Evolutionary conservation across 345 rosid genomes (phyloP).

Genomic region (Euphorbia lathyris): DNA sequence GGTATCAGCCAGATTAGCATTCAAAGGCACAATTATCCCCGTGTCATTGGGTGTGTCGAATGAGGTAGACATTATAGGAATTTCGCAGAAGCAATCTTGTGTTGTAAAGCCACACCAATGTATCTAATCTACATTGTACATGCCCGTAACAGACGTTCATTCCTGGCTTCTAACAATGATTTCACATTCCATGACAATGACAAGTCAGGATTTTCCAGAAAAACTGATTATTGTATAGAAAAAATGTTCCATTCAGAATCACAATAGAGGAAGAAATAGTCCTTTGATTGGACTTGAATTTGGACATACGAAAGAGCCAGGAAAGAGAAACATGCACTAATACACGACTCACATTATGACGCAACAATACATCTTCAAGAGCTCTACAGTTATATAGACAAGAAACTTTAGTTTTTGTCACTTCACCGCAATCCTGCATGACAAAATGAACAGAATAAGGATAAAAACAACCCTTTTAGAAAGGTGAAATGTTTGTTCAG

Average conservation of each 20-base stretch:
- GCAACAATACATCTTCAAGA: constrained; percentile 68
- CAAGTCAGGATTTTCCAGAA: background rate
- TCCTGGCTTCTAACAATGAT: background rate
- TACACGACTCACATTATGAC: constrained; percentile 65
- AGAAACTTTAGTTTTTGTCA: constrained; percentile 50
- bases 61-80: no score
- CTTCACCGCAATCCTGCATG: constrained; percentile 61
- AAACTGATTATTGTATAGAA: no score
- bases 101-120: no score
- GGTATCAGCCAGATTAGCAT: no score
- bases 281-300: background rate
- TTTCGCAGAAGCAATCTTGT: no score
- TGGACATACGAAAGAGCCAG: no score
- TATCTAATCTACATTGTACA: no score
- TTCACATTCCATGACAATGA: background rate
- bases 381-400: constrained; percentile 60
- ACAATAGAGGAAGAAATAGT: background rate
- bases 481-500: no score
- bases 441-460: constrained; percentile 15
- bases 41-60: no score
- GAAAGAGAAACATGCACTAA: constrained; percentile 14
- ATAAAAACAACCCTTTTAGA: constrained; percentile 42
- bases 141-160: no score
- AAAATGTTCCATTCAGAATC: no score
- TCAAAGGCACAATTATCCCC: no score